Conservation (phyloP, 1,284 basidiomycete genomes). For the Fistulinella cinereoalba region DNA sequence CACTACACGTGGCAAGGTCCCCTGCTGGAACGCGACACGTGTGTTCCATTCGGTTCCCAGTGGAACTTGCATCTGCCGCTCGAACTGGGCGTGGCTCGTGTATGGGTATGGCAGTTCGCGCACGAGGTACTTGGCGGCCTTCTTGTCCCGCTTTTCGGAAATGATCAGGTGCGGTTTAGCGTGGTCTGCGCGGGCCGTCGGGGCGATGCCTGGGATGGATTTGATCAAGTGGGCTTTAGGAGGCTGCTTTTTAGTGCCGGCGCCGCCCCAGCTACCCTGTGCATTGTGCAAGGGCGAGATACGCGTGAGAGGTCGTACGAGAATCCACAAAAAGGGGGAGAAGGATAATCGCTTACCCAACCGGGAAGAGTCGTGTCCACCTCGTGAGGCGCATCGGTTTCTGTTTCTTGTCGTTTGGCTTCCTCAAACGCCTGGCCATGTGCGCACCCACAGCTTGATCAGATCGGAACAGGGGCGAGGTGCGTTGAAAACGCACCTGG, state of each 20-base stretch:
- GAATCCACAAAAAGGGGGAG: background rate
- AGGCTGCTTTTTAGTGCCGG: slow-evolving; percentile 57
- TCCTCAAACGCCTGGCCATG: slow-evolving; percentile 74
- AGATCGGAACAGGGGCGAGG: background rate
- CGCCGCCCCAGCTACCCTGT: slow-evolving; percentile 90
- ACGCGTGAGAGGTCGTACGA: background rate
- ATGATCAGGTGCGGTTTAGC: slow-evolving; percentile 88
- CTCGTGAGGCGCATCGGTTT: slow-evolving; percentile 78
- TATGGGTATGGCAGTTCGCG: slow-evolving; percentile 94
- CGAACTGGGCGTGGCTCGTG: slow-evolving; percentile 87
- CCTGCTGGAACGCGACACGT: slow-evolving; percentile 79
- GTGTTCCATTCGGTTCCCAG: slow-evolving; percentile 95
- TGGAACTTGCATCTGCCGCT: slow-evolving; percentile 76
- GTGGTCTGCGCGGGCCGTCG: slow-evolving; percentile 78
- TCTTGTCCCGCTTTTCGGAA: slow-evolving; percentile 91
- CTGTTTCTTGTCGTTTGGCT: slow-evolving; percentile 76
- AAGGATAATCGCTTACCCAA: slow-evolving; percentile 64
- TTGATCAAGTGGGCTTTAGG: slow-evolving; percentile 72
- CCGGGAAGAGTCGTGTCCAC: slow-evolving; percentile 92
- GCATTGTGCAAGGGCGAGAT: background rate
- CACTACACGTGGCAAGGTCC: slow-evolving; percentile 79
- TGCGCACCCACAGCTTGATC: background rate
- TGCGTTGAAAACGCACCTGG: slow-evolving; percentile 47
- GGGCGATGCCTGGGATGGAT: slow-evolving; percentile 78
- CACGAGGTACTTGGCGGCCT: slow-evolving; percentile 83